Evolutionary conservation across 2,329 filamentous ascomycete genomes (phyloP), one percentile per base, ranked within the genome.

Genomic region (Verticillium albo-atrum): DNA sequence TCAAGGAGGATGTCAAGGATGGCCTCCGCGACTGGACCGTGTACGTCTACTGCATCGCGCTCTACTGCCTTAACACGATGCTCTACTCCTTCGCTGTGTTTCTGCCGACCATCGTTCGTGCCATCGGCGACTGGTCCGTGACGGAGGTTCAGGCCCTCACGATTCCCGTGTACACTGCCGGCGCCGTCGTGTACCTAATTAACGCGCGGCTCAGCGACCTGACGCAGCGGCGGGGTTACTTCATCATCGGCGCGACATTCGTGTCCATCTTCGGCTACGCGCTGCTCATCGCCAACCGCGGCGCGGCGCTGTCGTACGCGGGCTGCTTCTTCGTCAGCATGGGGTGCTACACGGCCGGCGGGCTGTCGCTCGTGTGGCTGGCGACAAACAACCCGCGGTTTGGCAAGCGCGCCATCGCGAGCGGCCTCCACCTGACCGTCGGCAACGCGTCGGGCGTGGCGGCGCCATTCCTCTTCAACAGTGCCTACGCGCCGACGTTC

Each of bases 61-160:
- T 86, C 61, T 89, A 89, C 64, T 83, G 85, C 4, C 76, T 78
- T 20, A 84, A 88, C 63, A 86, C 82, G 2, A 87, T 89, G 78
- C 77, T 90, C 1, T 90, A 90, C 68, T 85, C 86, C 2, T 89
- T 84, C 69, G 82, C 79, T 57, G 88, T 85, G 1, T 90, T 90
- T 67, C 72, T 90, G 34, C 88, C 88, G 0, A 1, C 79, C 1
- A 90, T 91, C 62, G 89, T 90, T 68, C 74, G 80, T 56, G 81
- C 79, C 0, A 82, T 89, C 61, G 84, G 86, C 3, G 69, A 69
- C 3, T 88, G 85, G 72, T 76, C 79, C 0, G 76, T 75, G 0
- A 77, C 83, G 0, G 78, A 87, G 64, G 81, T 87, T 0, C 88
- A 90, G 68, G 84, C 85, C 35, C 76, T 90, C 51, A 90, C 88